phyloP scores from a whole-genome alignment of 495 filamentous ascomycete species.

The Neurospora sp. region DNA sequence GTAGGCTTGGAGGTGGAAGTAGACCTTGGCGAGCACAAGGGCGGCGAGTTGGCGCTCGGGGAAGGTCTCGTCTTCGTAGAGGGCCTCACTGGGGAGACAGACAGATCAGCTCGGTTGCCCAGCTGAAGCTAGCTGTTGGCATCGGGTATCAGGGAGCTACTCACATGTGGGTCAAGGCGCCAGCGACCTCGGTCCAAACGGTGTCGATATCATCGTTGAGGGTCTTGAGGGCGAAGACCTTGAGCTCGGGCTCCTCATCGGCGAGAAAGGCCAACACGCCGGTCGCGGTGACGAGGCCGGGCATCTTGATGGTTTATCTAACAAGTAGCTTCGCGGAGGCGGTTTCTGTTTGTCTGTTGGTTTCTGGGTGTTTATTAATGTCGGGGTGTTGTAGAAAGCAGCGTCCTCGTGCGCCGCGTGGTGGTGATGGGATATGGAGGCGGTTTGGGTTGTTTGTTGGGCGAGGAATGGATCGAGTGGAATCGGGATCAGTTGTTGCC shows the following conservation, averaged over 20 bases:
- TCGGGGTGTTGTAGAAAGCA: not conserved
- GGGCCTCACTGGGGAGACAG: slow-evolving; percentile 60
- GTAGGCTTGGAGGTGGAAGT: slow-evolving; percentile 97
- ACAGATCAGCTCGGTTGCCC: slow-evolving; percentile 2
- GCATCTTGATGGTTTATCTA: slow-evolving; percentile 48
- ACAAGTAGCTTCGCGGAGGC: not conserved
- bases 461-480: slow-evolving; percentile 1
- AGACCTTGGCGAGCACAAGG: slow-evolving; percentile 91
- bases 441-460: not conserved
- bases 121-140: slow-evolving; percentile 5
- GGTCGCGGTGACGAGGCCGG: slow-evolving; percentile 84
- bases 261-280: slow-evolving; percentile 93
- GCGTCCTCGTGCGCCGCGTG: not conserved
- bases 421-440: not conserved
- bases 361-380: not conserved
- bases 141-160: slow-evolving; percentile 21
- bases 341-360: not conserved
- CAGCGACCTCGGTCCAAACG: slow-evolving; percentile 94
- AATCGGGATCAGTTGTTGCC: not conserved
- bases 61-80: slow-evolving; percentile 94
- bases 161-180: slow-evolving; percentile 85
- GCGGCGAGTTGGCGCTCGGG: slow-evolving; percentile 90
- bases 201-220: slow-evolving; percentile 93
- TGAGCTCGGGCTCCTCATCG: slow-evolving; percentile 86
- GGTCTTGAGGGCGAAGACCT: slow-evolving; percentile 85